Conservation (phyloP, 2,329 filamentous ascomycete species). For the Chalaropsis ovoidea region DNA sequence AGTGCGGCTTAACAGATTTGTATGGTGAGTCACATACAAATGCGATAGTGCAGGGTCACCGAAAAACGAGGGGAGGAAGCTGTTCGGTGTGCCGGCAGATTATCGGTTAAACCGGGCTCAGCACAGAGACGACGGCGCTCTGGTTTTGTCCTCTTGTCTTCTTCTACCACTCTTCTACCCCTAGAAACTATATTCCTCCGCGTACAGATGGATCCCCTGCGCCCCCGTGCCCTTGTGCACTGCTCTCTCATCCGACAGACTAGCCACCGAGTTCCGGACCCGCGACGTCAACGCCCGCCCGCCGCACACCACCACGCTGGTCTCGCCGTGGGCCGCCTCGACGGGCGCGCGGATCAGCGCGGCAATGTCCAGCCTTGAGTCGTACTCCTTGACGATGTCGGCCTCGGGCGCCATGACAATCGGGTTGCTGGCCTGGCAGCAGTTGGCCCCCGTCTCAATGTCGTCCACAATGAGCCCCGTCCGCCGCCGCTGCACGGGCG, state of each 20-base stretch:
- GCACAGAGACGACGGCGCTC: no score
- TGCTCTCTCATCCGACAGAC: conserved; percentile 49
- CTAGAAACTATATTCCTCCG: conserved; percentile 50
- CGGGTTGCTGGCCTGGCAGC: conserved; percentile 19
- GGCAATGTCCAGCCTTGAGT: conserved; percentile 42
- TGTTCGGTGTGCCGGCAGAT: not conserved
- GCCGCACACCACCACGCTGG: conserved; percentile 51
- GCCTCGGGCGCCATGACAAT: conserved; percentile 3
- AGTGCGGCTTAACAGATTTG: not conserved
- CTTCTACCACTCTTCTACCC: not conserved
- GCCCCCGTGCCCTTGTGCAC: conserved; percentile 56
- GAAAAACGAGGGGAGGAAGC: not conserved
- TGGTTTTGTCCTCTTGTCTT: no score
- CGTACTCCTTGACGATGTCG: conserved; percentile 38
- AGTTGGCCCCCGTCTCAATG: conserved; percentile 21
- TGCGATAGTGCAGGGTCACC: not conserved
- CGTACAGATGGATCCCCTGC: conserved; percentile 51
- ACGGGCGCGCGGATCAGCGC: conserved; percentile 44
- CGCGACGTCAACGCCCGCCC: conserved; percentile 45
- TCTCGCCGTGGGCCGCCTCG: conserved; percentile 50
- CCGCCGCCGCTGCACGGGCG: conserved; percentile 4
- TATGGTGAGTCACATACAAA: conserved; percentile 1
- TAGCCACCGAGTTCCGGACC: conserved; percentile 46
- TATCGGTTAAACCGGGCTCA: not conserved
- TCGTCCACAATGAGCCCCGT: conserved; percentile 13